These are phyloP conservation scores for Dentipellis fragilis DNA, from an alignment of 768 basidiomycete species.

Conservation along the genomic window DNA sequence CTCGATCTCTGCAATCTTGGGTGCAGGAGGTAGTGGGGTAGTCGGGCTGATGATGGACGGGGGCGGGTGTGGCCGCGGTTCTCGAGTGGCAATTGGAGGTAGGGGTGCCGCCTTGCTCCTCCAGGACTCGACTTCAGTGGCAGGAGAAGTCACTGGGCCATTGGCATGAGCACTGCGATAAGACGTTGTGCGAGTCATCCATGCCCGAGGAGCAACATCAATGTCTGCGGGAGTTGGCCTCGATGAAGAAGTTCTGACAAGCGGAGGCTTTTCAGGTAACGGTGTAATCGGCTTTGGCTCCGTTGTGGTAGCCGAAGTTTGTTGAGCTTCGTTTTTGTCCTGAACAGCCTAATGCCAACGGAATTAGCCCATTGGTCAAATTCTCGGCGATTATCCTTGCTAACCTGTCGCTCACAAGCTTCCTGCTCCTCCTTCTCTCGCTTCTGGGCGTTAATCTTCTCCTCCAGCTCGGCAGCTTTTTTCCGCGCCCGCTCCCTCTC, in stretches of 20 bases:
- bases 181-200: slow-evolving; percentile 10
- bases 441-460: slow-evolving; percentile 39
- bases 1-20: slow-evolving; percentile 24
- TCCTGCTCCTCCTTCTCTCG: not conserved
- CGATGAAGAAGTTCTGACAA: slow-evolving; percentile 17
- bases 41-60: slow-evolving; percentile 24
- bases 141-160: slow-evolving; percentile 1
- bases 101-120: slow-evolving; percentile 37
- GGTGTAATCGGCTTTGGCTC: not conserved
- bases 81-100: slow-evolving; percentile 18
- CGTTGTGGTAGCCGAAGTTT: not conserved
- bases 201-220: slow-evolving; percentile 2
- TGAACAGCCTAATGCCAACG: too few relatives aligned
- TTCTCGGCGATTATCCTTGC: too few relatives aligned
- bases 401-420: not conserved
- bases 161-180: slow-evolving; percentile 8
- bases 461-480: slow-evolving; percentile 74
- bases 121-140: slow-evolving; percentile 51
- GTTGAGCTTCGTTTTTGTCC: too few relatives aligned
- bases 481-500: slow-evolving; percentile 70
- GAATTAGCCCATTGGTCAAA: too few relatives aligned
- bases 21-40: slow-evolving; percentile 18
- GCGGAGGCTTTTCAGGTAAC: not conserved
- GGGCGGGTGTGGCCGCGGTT: slow-evolving; percentile 17
- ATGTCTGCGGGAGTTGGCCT: slow-evolving; percentile 18